Conservation (phyloP, 2,329 filamentous ascomycete species). For the Monilinia aucupariae region DNA sequence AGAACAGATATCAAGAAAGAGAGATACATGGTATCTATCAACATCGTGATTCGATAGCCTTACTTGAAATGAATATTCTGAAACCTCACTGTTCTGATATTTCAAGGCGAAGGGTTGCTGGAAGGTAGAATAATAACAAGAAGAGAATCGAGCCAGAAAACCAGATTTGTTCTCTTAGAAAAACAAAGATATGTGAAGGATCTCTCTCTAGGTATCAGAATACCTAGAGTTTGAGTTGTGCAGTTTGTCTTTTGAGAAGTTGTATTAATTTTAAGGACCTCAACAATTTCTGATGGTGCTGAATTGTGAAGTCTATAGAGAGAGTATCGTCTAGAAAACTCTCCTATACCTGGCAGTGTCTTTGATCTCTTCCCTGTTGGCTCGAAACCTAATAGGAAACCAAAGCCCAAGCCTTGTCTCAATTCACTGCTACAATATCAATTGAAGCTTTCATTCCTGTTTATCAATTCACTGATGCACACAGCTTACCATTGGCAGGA, state of each 20-base stretch:
- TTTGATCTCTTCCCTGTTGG: neutral
- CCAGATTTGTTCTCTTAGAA: neutral
- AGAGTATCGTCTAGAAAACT: neutral
- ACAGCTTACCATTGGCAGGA: too few relatives aligned
- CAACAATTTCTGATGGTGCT: neutral
- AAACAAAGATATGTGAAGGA: neutral
- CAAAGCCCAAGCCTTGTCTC: neutral
- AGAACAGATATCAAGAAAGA: neutral
- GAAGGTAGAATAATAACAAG: neutral
- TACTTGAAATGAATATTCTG: neutral
- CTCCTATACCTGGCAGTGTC: neutral
- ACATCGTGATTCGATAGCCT: neutral
- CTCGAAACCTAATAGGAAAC: too few relatives aligned
- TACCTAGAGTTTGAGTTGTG: neutral
- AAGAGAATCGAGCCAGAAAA: neutral
- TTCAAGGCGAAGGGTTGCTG: too few relatives aligned
- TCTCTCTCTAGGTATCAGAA: rapidly evolving
- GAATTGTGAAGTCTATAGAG: neutral
- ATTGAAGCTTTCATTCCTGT: neutral
- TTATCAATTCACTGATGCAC: neutral
- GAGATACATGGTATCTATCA: neutral
- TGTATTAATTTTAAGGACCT: neutral
- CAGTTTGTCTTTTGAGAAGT: neutral
- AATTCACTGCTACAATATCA: neutral
- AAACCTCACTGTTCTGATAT: neutral